A percentile compares a stretch with the other conserved stretches of the same genome.
Evolutionary conservation across 2,329 filamentous ascomycete genomes (phyloP).

Genomic region (Paecilomyces sp.): DNA sequence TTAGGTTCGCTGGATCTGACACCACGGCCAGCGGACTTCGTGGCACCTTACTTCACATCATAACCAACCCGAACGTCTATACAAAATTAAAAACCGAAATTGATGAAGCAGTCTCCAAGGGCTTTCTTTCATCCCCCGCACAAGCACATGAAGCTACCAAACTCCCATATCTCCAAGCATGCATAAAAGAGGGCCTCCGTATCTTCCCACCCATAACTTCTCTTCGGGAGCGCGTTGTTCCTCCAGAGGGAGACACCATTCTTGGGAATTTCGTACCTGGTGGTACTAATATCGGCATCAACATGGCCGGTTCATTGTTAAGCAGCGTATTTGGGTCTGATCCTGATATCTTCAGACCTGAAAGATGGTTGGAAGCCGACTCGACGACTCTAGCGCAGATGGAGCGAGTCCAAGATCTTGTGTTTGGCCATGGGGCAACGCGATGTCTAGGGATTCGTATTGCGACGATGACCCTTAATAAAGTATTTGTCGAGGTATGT

Average conservation of each 20-base stretch:
- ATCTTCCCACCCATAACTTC: conserved; percentile 14
- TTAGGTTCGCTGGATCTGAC: conserved; percentile 25
- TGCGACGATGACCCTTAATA: not conserved
- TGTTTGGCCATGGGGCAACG: not conserved
- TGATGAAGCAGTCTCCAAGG: not conserved
- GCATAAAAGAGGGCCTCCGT: conserved; percentile 44
- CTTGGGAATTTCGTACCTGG: not conserved
- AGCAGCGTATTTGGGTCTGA: not conserved
- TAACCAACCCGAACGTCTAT: conserved; percentile 21
- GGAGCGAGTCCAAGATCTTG: not conserved
- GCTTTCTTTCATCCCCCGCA: not conserved
- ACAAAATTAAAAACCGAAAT: conserved; percentile 12
- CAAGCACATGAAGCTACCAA: conserved; percentile 18
- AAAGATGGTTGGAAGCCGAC: not conserved
- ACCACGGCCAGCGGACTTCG: conserved; percentile 27
- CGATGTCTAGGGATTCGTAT: not conserved
- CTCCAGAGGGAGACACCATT: not conserved
- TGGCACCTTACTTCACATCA: conserved; percentile 29
- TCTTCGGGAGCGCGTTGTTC: not conserved
- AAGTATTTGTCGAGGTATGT: not conserved
- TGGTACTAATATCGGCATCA: not conserved
- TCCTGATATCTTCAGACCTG: not conserved
- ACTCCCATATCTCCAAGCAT: conserved; percentile 43
- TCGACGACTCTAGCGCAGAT: not conserved
- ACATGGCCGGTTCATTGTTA: not conserved